Base-by-base conservation (phyloP, 139 green algal species). In the Parachlorella kessleri region DNA sequence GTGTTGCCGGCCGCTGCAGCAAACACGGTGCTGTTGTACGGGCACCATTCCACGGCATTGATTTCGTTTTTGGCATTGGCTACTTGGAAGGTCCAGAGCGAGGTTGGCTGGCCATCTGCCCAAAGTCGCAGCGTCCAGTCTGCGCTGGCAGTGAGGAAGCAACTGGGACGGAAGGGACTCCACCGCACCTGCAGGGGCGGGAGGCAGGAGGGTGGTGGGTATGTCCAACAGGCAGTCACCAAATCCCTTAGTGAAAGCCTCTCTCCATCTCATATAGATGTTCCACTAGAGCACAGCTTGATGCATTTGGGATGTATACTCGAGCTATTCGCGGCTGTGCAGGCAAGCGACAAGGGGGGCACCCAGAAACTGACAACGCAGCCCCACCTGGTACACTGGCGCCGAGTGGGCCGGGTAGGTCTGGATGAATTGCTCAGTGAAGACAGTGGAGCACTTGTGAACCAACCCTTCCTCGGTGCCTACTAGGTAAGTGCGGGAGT, bases 91-190 rank as follows among this genome's bases (percentile, higher is more conserved):
- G 80, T 90, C 30, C 94, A 79, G 53, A 96, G 85, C 33, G 30
- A 55, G 32, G 76, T 80, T 7, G 73, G 63, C 65, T 87, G 65
- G 32, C 82, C 87, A 73, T 93, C 90, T 26, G 82, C 76, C 94
- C 94, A 97, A 75, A 97, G 80, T 68, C 87, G 77, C 9, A 96
- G 73, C 38, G 89, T 96, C 91, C 94, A 96, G 84, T 98, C 94
- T 7, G 81, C 92, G 8, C 70, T 89, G 37, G 84, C 82, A 3
- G 80, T 88, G 36, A 97, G 78, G 82, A 97, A 98, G 55, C 93
- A 81, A 75, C 86, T 85, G 41, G 65, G 81, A 24, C 73, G 48
- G 85, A 95, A 97, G 28, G 94, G 94, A 5, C 78, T 93, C 90
- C 91, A 98, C 65, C 88, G 84, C 42, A 94, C 77, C 26, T 67